phyloP scores from a whole-genome alignment of 2,329 filamentous ascomycete genomes.

The Davidsoniella eucalypti region DNA sequence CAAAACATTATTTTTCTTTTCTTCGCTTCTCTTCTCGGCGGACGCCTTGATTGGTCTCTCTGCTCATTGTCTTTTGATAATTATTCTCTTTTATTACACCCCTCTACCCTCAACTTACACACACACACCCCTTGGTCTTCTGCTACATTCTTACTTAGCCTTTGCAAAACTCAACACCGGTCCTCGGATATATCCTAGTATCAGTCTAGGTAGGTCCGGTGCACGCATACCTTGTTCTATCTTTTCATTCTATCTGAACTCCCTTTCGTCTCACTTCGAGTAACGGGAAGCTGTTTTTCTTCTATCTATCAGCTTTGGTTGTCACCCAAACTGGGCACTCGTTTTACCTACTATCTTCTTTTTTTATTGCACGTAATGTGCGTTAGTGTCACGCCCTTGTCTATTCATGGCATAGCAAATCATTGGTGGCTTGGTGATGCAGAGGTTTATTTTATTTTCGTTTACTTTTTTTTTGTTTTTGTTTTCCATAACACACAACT shows the following conservation, averaged over 20 bases:
- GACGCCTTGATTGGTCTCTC: slow-evolving; percentile 11
- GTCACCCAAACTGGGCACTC: slow-evolving; percentile 1
- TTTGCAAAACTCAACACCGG: background rate
- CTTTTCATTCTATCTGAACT: slow-evolving; percentile 1
- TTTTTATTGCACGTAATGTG: slow-evolving; percentile 1
- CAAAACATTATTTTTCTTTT: slow-evolving; percentile 1
- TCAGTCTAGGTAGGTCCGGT: slow-evolving; percentile 9
- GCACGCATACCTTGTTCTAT: background rate
- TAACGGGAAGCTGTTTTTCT: slow-evolving; percentile 5
- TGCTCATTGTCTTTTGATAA: slow-evolving; percentile 13
- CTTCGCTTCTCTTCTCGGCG: slow-evolving; percentile 6
- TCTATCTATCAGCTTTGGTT: slow-evolving; percentile 4
- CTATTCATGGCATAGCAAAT: too few species aligned
- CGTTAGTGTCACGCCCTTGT: too few species aligned
- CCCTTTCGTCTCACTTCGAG: slow-evolving; percentile 10
- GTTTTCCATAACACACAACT: background rate
- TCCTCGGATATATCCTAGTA: slow-evolving; percentile 5
- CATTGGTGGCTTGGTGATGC: too few species aligned
- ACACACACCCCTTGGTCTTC: background rate
- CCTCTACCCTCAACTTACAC: background rate
- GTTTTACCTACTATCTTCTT: slow-evolving; percentile 3
- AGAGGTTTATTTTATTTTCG: background rate
- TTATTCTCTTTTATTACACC: slow-evolving; percentile 6
- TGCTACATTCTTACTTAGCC: background rate
- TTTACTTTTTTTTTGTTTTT: background rate